Evolutionary conservation across 2,329 filamentous ascomycete species (phyloP), one percentile per base, ranked within the genome.

Genomic region (Lecanicillium sp.): DNA sequence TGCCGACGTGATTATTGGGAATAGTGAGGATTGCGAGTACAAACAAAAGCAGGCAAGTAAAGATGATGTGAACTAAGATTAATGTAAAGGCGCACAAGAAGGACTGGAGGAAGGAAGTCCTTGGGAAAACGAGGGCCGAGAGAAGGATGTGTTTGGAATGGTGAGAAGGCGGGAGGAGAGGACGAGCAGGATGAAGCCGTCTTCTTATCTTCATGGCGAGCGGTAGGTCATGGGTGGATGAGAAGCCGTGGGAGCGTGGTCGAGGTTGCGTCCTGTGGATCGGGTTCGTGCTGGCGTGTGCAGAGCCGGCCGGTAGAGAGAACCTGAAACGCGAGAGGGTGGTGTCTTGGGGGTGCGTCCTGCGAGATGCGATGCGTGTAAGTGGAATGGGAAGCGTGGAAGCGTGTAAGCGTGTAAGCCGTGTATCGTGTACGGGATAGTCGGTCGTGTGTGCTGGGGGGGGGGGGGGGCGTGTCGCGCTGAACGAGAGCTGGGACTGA

Each of bases 181-280:
- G 55, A 54, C 47, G 53, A 41, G 29, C 17, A 29, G 55, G 60
- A 58, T 56, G 53, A 60, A 38, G 43, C 33, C 51, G 44, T 55
- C 54, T 62, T 60, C 60, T 62, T 62, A 60, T 62, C 38, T 54
- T 58, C 52, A 36, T n/a, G 27, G 19, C 36, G 26, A 41, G 17
- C 27, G 42, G 49, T 40, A 38, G 44, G 44, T 41, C 39, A 32
- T 32, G 37, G 47, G 21, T 24, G n/a, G 43, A 35, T 44, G n/a
- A n/a, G n/a, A n/a, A n/a, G 24, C n/a, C n/a, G 35, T 21, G 38
- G 35, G 33, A 21, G 44, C 15, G 32, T 39, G 35, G 6, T 38
- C 12, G n/a, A 9, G 6, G 5, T 38, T 40, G 8, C 20, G 24
- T 40, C n/a, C 14, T 30, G 47, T 48, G 45, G 45, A 48, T 48